These are phyloP conservation scores for Psilocybe subaeruginosa DNA, from an alignment of 768 basidiomycete species.

Conservation along the genomic window DNA sequence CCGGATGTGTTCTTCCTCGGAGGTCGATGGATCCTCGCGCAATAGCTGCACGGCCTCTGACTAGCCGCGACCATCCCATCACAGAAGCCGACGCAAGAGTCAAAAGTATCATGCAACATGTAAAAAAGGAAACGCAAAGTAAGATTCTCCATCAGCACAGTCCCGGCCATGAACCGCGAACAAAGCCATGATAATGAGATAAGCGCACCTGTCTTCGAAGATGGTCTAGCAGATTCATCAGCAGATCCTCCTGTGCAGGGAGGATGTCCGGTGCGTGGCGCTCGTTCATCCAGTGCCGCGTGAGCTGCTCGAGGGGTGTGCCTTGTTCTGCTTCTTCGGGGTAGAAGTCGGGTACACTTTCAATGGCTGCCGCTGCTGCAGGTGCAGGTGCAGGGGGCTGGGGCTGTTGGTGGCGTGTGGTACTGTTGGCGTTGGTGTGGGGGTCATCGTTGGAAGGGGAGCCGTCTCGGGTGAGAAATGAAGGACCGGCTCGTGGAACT, in stretches of 20 bases:
- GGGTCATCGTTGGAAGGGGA: conserved; percentile 30
- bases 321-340: conserved; percentile 36
- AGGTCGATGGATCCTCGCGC: conserved; percentile 79
- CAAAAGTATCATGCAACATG: background rate
- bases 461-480: conserved; percentile 6
- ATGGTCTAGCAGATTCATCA: conserved; percentile 71
- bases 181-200: conserved; percentile 4
- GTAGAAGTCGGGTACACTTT: conserved; percentile 10
- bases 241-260: conserved; percentile 69
- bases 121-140: too few relatives aligned
- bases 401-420: conserved; percentile 28
- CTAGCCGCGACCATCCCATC: conserved; percentile 39
- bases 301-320: conserved; percentile 69
- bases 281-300: conserved; percentile 87
- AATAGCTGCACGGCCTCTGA: conserved; percentile 77
- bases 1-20: conserved; percentile 91
- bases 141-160: conserved; percentile 7
- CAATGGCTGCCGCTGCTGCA: background rate
- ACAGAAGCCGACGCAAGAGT: too few relatives aligned
- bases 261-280: conserved; percentile 81
- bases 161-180: background rate
- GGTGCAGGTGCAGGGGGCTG: background rate
- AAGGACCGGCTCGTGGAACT: conserved; percentile 16
- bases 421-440: conserved; percentile 25
- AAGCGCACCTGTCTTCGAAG: conserved; percentile 77